Percentiles rank a stretch among this genome's conserved stretches.
phyloP scores from a whole-genome alignment of 2,329 filamentous ascomycete species.

The Trichoderma cornu-damae region DNA sequence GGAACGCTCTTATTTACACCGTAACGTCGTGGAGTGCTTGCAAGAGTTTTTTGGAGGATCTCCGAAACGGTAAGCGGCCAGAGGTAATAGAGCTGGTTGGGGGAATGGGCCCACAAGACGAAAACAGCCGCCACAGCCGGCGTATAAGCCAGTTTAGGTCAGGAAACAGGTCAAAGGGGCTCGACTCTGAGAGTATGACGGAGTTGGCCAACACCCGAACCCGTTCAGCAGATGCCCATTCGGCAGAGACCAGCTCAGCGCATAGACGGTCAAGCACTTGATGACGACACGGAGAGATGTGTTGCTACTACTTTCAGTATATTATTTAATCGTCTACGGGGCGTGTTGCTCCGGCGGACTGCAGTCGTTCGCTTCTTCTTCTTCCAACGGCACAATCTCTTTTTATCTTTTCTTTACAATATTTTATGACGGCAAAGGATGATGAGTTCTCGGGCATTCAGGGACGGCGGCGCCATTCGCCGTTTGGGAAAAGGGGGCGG shows the following conservation, averaged over 20 bases:
- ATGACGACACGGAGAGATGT: neutral
- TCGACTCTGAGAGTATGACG: conserved; percentile 17
- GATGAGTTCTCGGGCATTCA: conserved; percentile 8
- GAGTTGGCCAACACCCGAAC: conserved; percentile 15
- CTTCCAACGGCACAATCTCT: neutral
- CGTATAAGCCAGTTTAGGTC: conserved; percentile 11
- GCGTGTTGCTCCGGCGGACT: neutral
- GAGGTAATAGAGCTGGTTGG: conserved; percentile 34
- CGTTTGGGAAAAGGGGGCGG: neutral
- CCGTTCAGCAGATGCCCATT: conserved; percentile 4
- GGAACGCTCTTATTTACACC: conserved; percentile 75
- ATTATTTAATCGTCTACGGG: conserved; percentile 11
- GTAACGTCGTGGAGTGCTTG: conserved; percentile 63
- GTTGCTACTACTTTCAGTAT: conserved; percentile 14
- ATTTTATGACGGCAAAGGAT: conserved; percentile 14
- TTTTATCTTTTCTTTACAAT: neutral
- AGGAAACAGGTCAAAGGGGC: conserved; percentile 2
- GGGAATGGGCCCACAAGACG: conserved; percentile 23
- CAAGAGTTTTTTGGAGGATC: conserved; percentile 41
- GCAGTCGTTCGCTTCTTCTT: neutral
- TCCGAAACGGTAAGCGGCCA: conserved; percentile 29
- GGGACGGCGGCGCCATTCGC: conserved; percentile 11
- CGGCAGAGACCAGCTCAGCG: neutral
- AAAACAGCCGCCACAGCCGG: conserved; percentile 13
- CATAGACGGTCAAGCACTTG: conserved; percentile 8